These are phyloP conservation scores for Erysimum pusillum DNA, from an alignment of 441 rosid species.

Conservation along the genomic window DNA sequence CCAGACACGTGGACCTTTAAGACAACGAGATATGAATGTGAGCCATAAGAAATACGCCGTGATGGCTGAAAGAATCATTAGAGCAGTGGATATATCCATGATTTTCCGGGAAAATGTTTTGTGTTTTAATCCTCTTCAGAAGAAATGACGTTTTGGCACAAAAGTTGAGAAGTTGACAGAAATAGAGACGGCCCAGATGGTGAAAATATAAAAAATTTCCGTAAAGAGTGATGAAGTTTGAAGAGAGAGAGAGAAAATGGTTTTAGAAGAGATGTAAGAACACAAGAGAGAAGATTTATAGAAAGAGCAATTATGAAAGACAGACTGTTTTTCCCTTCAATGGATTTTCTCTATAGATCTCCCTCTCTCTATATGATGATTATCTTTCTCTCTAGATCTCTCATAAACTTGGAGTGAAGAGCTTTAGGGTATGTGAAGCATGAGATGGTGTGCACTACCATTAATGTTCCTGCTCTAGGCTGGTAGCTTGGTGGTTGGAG, in stretches of 20 bases:
- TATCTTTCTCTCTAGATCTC: constrained; percentile 36
- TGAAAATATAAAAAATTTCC: constrained; percentile 24
- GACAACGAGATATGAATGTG: constrained; percentile 84
- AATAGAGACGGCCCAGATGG: constrained; percentile 24
- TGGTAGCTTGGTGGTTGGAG: constrained; percentile 65
- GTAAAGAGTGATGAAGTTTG: constrained; percentile 18
- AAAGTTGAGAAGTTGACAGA: constrained; percentile 11
- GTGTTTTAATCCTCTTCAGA: neutral
- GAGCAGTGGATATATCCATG: constrained; percentile 75
- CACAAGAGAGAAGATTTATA: constrained; percentile 55
- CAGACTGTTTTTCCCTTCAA: constrained; percentile 67
- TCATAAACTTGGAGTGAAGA: constrained; percentile 38
- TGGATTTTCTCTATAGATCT: constrained; percentile 41
- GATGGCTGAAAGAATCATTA: constrained; percentile 68
- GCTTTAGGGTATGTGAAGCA: constrained; percentile 44
- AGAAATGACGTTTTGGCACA: constrained; percentile 9
- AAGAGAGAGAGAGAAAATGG: neutral
- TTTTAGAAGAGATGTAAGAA: constrained; percentile 21
- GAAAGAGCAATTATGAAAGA: constrained; percentile 70
- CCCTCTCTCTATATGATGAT: constrained; percentile 6
- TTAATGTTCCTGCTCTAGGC: constrained; percentile 59
- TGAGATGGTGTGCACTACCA: constrained; percentile 51
- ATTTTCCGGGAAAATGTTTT: constrained; percentile 7
- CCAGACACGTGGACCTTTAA: constrained; percentile 93
- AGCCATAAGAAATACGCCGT: constrained; percentile 87